Percentiles rank a stretch among this genome's conserved stretches.
Evolutionary conservation across 495 filamentous ascomycete genomes (phyloP).

Genomic region (Penicillium coffeae): DNA sequence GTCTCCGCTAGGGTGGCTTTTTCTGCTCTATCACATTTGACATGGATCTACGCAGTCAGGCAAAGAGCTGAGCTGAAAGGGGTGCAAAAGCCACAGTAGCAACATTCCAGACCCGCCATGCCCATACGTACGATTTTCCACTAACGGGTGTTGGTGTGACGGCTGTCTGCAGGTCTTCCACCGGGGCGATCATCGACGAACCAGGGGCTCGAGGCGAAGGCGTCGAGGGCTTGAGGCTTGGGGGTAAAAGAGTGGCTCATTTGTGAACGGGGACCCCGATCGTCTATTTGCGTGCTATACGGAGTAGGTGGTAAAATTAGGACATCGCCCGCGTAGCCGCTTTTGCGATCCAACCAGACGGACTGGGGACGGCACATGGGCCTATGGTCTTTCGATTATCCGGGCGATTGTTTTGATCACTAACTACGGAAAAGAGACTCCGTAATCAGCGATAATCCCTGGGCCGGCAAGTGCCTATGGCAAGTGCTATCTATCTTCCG

Average conservation of each 20-base stretch:
- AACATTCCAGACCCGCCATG: constrained; percentile 3
- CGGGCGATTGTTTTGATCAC: too few species aligned
- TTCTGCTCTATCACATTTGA: neutral
- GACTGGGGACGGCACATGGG: constrained; percentile 13
- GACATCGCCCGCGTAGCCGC: neutral
- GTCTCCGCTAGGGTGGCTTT: too few species aligned
- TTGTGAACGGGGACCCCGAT: neutral
- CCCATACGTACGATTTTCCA: constrained; percentile 21
- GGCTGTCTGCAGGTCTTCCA: constrained; percentile 15
- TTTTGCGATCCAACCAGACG: constrained; percentile 17
- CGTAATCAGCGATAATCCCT: too few species aligned
- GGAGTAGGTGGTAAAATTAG: too few species aligned
- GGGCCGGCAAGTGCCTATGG: too few species aligned
- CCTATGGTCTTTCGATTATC: too few species aligned
- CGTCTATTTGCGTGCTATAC: too few species aligned
- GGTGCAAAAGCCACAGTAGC: neutral
- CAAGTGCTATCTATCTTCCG: neutral
- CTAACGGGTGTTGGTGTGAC: constrained; percentile 13
- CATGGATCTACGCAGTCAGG: neutral
- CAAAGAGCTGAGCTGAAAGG: neutral
- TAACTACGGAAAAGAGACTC: too few species aligned
- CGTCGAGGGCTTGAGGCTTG: neutral
- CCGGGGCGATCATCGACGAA: constrained; percentile 11
- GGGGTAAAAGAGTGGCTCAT: neutral
- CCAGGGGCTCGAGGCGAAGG: constrained; percentile 1